Conservation (phyloP, 768 basidiomycete species). For the Termitomyces sp. region DNA sequence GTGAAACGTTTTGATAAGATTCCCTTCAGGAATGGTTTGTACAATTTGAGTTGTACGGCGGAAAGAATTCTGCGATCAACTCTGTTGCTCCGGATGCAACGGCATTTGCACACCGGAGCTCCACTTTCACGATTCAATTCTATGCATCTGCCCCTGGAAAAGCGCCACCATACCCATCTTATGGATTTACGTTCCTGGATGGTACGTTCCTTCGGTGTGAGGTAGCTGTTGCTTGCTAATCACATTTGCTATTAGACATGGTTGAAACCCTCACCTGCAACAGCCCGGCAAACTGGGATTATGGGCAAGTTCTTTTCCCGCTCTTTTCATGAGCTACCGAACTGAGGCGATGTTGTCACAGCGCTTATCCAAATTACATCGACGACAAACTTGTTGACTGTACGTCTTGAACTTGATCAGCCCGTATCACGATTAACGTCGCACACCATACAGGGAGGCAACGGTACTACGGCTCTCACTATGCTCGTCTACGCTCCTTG, state of each 20-base stretch:
- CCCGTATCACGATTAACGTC: neutral
- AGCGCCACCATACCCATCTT: conserved; percentile 40
- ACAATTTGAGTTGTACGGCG: conserved; percentile 44
- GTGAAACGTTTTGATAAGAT: neutral
- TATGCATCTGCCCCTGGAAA: conserved; percentile 41
- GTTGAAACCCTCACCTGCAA: conserved; percentile 19
- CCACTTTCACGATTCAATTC: conserved; percentile 48
- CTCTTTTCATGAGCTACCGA: neutral
- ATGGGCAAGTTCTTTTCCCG: conserved; percentile 19
- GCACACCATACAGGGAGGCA: conserved; percentile 26
- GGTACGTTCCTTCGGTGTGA: conserved; percentile 16
- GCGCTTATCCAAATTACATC: conserved; percentile 38
- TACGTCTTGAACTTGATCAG: conserved; percentile 16
- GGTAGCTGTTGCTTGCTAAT: conserved; percentile 21
- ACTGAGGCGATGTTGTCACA: neutral
- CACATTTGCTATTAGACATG: neutral
- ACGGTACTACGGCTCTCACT: conserved; percentile 32
- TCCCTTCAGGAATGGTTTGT: conserved; percentile 32
- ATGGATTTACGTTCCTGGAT: conserved; percentile 44
- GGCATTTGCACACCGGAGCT: conserved; percentile 43
- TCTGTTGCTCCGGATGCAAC: conserved; percentile 36
- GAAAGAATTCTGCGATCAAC: conserved; percentile 45
- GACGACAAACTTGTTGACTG: conserved; percentile 33
- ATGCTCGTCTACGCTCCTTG: conserved; percentile 27
- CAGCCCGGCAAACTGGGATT: conserved; percentile 28